Evolutionary conservation across 169 alveolate genomes (phyloP).

Genomic region (Cryptosporidium parvum): DNA sequence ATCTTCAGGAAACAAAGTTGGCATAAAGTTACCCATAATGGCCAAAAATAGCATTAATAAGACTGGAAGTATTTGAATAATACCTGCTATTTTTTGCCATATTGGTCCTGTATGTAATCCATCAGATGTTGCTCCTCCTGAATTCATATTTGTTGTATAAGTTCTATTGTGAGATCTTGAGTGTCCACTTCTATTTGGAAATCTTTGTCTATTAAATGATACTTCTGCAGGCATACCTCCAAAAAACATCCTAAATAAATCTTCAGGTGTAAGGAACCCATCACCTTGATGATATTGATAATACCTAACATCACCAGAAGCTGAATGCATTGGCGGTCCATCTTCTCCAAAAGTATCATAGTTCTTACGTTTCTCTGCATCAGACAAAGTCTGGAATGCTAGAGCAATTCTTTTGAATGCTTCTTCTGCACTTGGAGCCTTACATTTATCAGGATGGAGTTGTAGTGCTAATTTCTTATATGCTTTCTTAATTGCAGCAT

Average conservation of each 20-base stretch:
- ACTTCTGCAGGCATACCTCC: slow-evolving; percentile 78
- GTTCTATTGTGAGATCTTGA: not conserved
- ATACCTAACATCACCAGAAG: slow-evolving; percentile 78
- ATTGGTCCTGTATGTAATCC: slow-evolving; percentile 8
- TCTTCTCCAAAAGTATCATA: slow-evolving; percentile 88
- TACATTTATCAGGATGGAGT: slow-evolving; percentile 97
- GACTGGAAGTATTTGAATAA: slow-evolving; percentile 51
- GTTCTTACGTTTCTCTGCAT: slow-evolving; percentile 88
- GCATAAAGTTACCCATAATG: slow-evolving; percentile 57
- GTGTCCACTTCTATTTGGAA: not conserved
- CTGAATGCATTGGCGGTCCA: slow-evolving; percentile 72
- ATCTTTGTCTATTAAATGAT: slow-evolving; percentile 53
- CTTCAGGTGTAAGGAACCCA: slow-evolving; percentile 84
- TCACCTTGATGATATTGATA: slow-evolving; percentile 81
- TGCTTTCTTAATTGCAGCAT: slow-evolving; percentile 91
- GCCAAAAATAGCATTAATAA: slow-evolving; percentile 50
- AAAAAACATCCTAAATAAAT: slow-evolving; percentile 84
- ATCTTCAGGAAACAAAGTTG: slow-evolving; percentile 31
- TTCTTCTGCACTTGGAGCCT: slow-evolving; percentile 94
- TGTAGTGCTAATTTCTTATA: slow-evolving; percentile 94
- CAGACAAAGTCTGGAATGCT: slow-evolving; percentile 92
- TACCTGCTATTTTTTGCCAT: slow-evolving; percentile 51
- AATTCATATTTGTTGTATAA: not conserved
- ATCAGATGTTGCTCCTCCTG: not conserved
- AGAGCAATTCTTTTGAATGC: slow-evolving; percentile 93